Percentiles rank a stretch among this genome's conserved stretches.
Evolutionary conservation across 768 basidiomycete genomes (phyloP).

Genomic region (Gymnopilus junonius): DNA sequence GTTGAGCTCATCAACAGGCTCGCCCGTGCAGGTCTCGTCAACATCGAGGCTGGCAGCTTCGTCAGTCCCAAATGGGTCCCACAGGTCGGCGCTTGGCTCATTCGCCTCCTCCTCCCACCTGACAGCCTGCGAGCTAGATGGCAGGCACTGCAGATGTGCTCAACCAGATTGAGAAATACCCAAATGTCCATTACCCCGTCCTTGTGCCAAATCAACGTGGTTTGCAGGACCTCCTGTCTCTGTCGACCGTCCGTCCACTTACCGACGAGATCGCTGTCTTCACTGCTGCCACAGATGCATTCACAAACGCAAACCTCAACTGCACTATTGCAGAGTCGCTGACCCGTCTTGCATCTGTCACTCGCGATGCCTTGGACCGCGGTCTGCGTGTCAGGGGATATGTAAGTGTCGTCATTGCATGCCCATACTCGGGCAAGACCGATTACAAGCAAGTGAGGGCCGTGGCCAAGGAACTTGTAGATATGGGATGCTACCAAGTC

Average conservation of each 20-base stretch:
- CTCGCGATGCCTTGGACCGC: constrained; percentile 57
- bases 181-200: constrained; percentile 72
- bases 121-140: constrained; percentile 57
- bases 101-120: background rate
- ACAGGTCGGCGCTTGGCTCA: constrained; percentile 55
- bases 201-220: constrained; percentile 83
- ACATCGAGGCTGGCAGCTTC: constrained; percentile 87
- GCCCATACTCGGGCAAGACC: constrained; percentile 85
- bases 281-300: constrained; percentile 86
- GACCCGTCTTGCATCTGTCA: constrained; percentile 61
- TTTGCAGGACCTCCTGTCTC: constrained; percentile 64
- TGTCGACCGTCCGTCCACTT: constrained; percentile 58
- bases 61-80: constrained; percentile 95
- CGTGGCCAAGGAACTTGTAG: constrained; percentile 69
- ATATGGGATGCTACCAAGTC: constrained; percentile 96
- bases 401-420: constrained; percentile 81
- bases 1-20: constrained; percentile 81
- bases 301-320: constrained; percentile 86
- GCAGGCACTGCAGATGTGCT: constrained; percentile 83
- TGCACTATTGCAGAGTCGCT: constrained; percentile 74
- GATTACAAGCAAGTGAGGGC: constrained; percentile 67
- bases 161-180: constrained; percentile 52
- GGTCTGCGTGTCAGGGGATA: constrained; percentile 83
- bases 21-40: constrained; percentile 64
- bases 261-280: constrained; percentile 90